Percentiles rank a stretch among this genome's conserved stretches.
These are phyloP conservation scores for Zoysia pacifica DNA, from an alignment of 176 grass and related monocot species.

Conservation along the genomic window DNA sequence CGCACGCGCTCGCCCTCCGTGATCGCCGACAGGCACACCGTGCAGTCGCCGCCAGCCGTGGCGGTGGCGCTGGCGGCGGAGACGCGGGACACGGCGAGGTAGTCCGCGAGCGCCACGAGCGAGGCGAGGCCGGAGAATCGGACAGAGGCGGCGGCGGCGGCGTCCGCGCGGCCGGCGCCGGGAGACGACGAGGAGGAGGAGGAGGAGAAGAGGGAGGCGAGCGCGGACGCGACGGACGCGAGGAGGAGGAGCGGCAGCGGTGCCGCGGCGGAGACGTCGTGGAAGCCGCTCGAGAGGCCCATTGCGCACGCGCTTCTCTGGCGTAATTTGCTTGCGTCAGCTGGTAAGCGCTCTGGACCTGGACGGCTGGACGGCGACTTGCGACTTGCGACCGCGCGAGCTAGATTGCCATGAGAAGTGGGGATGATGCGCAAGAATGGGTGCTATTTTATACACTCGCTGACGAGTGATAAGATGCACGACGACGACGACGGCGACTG, in stretches of 20 bases:
- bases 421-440: background rate
- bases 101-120: constrained; percentile 6
- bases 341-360: background rate
- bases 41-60: background rate
- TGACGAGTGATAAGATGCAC: background rate
- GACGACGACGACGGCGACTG: background rate
- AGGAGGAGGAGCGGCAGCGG: constrained; percentile 10
- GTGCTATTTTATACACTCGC: background rate
- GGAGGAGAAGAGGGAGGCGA: background rate
- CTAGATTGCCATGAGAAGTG: background rate
- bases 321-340: background rate
- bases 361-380: background rate
- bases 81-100: background rate
- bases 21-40: constrained; percentile 23
- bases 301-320: background rate
- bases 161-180: background rate
- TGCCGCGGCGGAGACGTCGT: constrained; percentile 25
- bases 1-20: constrained; percentile 18
- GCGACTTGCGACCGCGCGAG: no score
- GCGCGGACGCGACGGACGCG: background rate
- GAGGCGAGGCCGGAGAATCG: background rate
- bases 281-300: constrained; percentile 25
- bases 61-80: background rate
- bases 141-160: background rate
- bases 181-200: background rate